Evolutionary conservation across 768 basidiomycete species (phyloP), one percentile per base, ranked within the genome.

Genomic region (Serendipita sp.): DNA sequence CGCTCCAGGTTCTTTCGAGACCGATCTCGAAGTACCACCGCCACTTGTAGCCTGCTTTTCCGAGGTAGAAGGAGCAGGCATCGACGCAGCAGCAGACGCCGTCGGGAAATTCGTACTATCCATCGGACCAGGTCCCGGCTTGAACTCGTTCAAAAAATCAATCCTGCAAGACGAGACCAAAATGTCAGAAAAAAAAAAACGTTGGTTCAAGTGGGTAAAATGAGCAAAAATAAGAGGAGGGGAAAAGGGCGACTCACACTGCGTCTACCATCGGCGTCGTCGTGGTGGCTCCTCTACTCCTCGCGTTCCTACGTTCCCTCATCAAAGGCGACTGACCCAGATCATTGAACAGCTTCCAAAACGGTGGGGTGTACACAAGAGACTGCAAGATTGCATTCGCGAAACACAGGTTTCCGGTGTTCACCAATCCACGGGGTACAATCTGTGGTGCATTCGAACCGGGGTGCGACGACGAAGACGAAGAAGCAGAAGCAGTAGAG

Each of bases 361-460:
- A 97, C 1, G 88, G 90, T n/a, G 82, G 80, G 69, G 88, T 92
- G 73, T 92, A 95, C 0, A 94, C 81, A 34, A 99, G 79, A 1
- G 88, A 83, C 76, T 98, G 95, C 35, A 99, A 77, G 28, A 97
- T 89, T 0, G 92, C 85, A 70, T 97, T 99, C 34, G 93, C 93
- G 71, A 97, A 99, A 73, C 95, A 99, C 85, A 97, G 86, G 74
- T 99, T 99, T 0, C 95, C 94, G 2, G 83, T 87, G 74, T 99
- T 99, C 69, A 98, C 79, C 58, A 99, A 76, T 3, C 95, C 95
- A 13, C 94, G 79, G 0, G 90, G 83, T 4, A 79, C 77, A 38
- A 89, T 81, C 56, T 73, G 74, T 2, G 74, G 70, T 63, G 70
- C 58, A 8, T 63, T 56, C 38, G 38, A 41, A 41, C 38, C 38